Evolutionary conservation across 1,284 basidiomycete genomes (phyloP).

Genomic region (Phylloporus sp.): DNA sequence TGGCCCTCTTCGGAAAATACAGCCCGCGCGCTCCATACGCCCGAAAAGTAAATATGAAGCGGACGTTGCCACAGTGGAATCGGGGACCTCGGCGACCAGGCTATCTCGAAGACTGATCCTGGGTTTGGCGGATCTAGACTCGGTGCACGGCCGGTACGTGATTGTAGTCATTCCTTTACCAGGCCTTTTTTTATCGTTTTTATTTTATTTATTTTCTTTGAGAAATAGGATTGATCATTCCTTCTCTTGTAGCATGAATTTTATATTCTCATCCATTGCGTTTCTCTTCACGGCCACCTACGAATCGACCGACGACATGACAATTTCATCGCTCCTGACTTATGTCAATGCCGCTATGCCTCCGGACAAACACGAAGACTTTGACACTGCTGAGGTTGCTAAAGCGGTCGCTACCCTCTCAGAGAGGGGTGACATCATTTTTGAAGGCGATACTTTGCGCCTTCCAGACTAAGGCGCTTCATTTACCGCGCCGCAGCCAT

Average conservation of each 20-base stretch:
- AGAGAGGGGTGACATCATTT: slow-evolving; percentile 54
- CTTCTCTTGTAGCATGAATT: slow-evolving; percentile 49
- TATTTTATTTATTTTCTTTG: too few species aligned
- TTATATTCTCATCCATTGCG: slow-evolving; percentile 59
- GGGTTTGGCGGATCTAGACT: slow-evolving; percentile 59
- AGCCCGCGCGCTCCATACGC: slow-evolving; percentile 28
- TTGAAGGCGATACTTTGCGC: slow-evolving; percentile 64
- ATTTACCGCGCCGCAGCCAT: background rate
- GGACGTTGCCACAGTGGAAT: slow-evolving; percentile 26
- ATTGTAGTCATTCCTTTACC: slow-evolving; percentile 10
- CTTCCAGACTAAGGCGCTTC: slow-evolving; percentile 27
- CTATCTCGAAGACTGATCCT: slow-evolving; percentile 41
- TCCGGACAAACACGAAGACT: slow-evolving; percentile 76
- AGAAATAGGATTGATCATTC: slow-evolving; percentile 7
- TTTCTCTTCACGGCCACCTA: slow-evolving; percentile 70
- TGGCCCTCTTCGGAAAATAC: slow-evolving; percentile 25
- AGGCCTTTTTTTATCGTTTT: background rate
- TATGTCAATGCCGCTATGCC: slow-evolving; percentile 78
- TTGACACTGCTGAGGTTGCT: slow-evolving; percentile 72
- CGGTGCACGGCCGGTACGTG: slow-evolving; percentile 58
- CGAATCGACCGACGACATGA: slow-evolving; percentile 64
- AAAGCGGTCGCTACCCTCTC: slow-evolving; percentile 56
- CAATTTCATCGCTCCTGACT: slow-evolving; percentile 63
- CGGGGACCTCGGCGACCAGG: slow-evolving; percentile 17
- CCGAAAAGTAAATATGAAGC: slow-evolving; percentile 31